Conservation (phyloP, 2,329 filamentous ascomycete species). For the Apiospora rasikravindrae region DNA sequence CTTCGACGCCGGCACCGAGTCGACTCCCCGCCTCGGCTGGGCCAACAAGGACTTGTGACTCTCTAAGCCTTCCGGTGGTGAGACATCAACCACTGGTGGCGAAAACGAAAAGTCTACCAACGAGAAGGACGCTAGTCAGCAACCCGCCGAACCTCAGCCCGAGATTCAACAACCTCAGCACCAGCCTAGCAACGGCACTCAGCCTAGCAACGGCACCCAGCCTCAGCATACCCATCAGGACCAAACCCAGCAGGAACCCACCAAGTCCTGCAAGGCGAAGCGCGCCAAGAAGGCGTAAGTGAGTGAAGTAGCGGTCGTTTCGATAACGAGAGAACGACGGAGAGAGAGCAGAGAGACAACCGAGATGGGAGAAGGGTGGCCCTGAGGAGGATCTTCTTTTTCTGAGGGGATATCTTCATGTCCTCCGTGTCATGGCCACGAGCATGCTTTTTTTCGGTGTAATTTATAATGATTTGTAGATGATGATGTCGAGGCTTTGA, state of each 20-base stretch:
- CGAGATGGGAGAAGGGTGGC: background rate
- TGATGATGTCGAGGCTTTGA: slow-evolving; percentile 3
- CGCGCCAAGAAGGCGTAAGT: no score
- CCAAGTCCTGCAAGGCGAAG: slow-evolving; percentile 10
- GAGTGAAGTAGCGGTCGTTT: background rate
- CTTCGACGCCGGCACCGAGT: slow-evolving; percentile 17
- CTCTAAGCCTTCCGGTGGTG: background rate
- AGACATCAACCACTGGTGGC: background rate
- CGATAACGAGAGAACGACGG: background rate
- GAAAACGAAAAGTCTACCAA: no score
- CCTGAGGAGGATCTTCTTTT: slow-evolving; percentile 6
- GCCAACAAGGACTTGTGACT: slow-evolving; percentile 16
- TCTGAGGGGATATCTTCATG: background rate
- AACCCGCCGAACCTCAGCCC: no score
- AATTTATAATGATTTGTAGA: slow-evolving; percentile 7
- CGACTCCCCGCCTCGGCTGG: slow-evolving; percentile 9
- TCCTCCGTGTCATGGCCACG: background rate
- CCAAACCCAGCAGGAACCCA: background rate
- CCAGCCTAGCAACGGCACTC: no score
- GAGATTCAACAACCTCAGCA: no score
- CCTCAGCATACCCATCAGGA: background rate
- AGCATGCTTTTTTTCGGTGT: background rate
- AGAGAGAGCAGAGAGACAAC: background rate
- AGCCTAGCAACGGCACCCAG: no score
- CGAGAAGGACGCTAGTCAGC: no score